Conservation (phyloP, 2,329 filamentous ascomycete genomes). For the Escovopsis sp. region DNA sequence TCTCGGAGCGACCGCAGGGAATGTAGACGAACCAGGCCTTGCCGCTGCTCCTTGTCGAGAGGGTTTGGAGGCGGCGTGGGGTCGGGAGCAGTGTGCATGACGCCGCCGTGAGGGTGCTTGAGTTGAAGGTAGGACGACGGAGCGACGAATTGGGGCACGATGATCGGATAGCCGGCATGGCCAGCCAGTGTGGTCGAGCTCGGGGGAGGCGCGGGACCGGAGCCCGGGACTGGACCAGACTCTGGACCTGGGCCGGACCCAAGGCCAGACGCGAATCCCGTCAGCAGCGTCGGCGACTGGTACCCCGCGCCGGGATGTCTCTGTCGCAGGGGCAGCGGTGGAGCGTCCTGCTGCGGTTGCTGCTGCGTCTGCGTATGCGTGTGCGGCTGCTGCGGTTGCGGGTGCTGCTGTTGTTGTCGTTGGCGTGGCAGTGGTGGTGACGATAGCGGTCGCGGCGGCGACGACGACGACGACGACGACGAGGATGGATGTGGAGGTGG, state of each 20-base stretch:
- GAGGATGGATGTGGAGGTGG: too few species aligned
- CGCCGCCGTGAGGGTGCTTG: conserved; percentile 18
- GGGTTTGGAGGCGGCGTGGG: conserved; percentile 30
- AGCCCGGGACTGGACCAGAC: not conserved
- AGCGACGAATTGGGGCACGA: conserved; percentile 40
- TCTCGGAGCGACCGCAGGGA: conserved; percentile 3
- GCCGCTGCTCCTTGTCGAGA: conserved; percentile 61
- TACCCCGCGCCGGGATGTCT: not conserved
- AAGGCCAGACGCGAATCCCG: not conserved
- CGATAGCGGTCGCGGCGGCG: too few species aligned
- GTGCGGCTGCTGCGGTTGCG: not conserved
- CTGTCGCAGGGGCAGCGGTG: not conserved
- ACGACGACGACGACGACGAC: too few species aligned
- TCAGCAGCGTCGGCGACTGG: not conserved
- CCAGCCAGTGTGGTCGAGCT: conserved; percentile 5
- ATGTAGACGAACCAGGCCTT: conserved; percentile 51
- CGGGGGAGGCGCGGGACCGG: not conserved
- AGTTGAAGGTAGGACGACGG: conserved; percentile 42
- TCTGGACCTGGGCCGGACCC: not conserved
- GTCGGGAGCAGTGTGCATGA: conserved; percentile 17
- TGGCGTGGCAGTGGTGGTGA: too few species aligned
- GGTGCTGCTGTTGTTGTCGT: not conserved
- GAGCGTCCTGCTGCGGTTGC: not conserved
- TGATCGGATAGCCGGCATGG: conserved; percentile 2
- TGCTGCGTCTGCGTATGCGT: not conserved